Evolutionary conservation across 345 rosid genomes (phyloP).

Genomic region (Eutrema japonicum): DNA sequence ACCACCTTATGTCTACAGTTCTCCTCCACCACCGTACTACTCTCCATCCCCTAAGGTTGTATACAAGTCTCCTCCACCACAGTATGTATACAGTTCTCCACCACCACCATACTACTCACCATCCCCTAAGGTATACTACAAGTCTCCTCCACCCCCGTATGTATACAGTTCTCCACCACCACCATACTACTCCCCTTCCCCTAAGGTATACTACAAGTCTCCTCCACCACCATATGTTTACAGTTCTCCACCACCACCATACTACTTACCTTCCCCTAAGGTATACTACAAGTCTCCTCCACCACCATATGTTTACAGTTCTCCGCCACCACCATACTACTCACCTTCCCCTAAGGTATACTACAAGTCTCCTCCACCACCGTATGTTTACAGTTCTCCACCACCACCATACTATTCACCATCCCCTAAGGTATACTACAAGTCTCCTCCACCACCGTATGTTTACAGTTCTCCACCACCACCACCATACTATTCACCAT

Average conservation of each 20-base stretch:
- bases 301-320: too few relatives aligned
- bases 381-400: too few relatives aligned
- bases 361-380: too few relatives aligned
- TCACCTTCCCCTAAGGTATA: too few relatives aligned
- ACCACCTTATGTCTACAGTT: constrained; percentile 2
- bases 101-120: constrained; percentile 7
- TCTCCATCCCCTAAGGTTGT: neutral
- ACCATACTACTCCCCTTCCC: constrained; percentile 1
- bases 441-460: neutral
- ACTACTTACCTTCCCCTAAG: too few relatives aligned
- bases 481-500: neutral
- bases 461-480: neutral
- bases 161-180: constrained; percentile 8
- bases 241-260: too few relatives aligned
- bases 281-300: too few relatives aligned
- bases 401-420: neutral
- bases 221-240: neutral
- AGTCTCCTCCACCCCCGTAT: constrained; percentile 11
- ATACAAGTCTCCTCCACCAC: constrained; percentile 7
- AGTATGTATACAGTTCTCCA: neutral
- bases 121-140: neutral
- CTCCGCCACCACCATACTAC: too few relatives aligned
- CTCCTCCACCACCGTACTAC: neutral
- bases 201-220: neutral
- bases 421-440: neutral